Evolutionary conservation across 306 rosid species (phyloP), one percentile per base, ranked within the genome.

Genomic region (Cucurbita maxima): DNA sequence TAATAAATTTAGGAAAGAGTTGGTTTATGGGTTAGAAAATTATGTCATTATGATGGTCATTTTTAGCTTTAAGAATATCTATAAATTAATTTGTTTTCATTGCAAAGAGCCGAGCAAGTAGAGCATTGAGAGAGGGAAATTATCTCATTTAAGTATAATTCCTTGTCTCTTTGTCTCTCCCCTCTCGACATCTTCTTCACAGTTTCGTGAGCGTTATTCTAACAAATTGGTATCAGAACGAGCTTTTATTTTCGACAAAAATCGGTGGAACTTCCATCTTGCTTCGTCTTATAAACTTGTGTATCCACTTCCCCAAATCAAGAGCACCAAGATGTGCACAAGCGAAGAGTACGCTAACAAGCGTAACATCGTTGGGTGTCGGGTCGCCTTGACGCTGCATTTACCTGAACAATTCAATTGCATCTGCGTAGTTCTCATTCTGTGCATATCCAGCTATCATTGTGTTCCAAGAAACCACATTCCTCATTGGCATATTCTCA

Each of bases 251-350:
- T 22, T 22, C 25, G 1, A 22, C 25, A 81, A 75, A 51, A 75
- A 77, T 8, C 78, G 48, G 10, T 75, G n/a, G n/a, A n/a, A 81
- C 44, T 6, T 69, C 74, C 75, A 74, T 69, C 48, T 41, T 72
- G 8, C 55, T 61, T 54, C 62, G 57, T 75, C 75, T 77, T 68
- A 81, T 81, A 70, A 74, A 75, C 61, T 48, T 54, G 11, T 81
- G 62, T 59, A 81, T 75, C 82, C 84, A 81, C 71, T 69, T 81
- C 58, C 84, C 84, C 52, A 78, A 38, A 74, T 81, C 84, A 78
- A 81, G 81, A 5, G 84, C 84, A 14, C 84, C 84, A 62, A 78
- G 84, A 70, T 78, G 79, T 34, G 84, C 77, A 47, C 84, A 81
- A 54, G 82, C 79, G 5, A 82, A 81, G 19, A 81, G 53, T 54